These are phyloP conservation scores for Magnaporthiopsis rhizophila DNA, from an alignment of 2,329 filamentous ascomycete species.

Conservation along the genomic window DNA sequence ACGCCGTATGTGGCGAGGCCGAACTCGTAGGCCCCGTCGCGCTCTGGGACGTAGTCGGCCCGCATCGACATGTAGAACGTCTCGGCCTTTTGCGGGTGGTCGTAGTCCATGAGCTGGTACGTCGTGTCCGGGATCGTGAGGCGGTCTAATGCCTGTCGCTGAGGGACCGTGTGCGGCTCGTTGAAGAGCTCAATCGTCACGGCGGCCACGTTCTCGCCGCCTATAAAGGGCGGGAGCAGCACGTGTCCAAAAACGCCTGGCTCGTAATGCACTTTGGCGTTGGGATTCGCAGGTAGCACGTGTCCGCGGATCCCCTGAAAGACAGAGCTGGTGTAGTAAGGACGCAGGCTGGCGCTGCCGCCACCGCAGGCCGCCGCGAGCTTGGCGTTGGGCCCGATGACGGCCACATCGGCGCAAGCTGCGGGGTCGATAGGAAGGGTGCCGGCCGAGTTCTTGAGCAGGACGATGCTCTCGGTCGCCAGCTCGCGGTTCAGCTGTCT, in stretches of 20 bases:
- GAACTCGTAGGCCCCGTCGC: slow-evolving; percentile 22
- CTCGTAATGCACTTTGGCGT: background rate
- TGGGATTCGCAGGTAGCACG: slow-evolving; percentile 9
- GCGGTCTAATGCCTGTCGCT: slow-evolving; percentile 29
- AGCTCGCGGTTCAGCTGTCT: slow-evolving; percentile 38
- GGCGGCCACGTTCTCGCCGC: slow-evolving; percentile 8
- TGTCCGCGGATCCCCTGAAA: slow-evolving; percentile 33
- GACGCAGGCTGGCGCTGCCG: slow-evolving; percentile 20
- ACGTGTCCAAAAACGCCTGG: slow-evolving; percentile 13
- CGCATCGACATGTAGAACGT: slow-evolving; percentile 32
- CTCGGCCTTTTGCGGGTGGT: slow-evolving; percentile 24
- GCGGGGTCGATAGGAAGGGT: slow-evolving; percentile 43
- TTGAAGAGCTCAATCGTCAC: slow-evolving; percentile 11
- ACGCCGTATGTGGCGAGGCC: slow-evolving; percentile 23
- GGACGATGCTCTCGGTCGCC: slow-evolving; percentile 12
- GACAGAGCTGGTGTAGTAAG: slow-evolving; percentile 35
- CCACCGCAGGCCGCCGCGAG: slow-evolving; percentile 23
- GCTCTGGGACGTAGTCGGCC: slow-evolving; percentile 20
- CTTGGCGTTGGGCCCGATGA: slow-evolving; percentile 43
- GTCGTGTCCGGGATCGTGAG: slow-evolving; percentile 31
- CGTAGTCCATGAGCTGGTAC: slow-evolving; percentile 43
- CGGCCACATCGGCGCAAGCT: slow-evolving; percentile 33
- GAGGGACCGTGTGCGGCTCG: slow-evolving; percentile 9
- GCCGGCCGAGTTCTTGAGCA: slow-evolving; percentile 40
- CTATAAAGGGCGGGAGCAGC: slow-evolving; percentile 12